Base-by-base conservation (phyloP, 345 rosid genomes). In the Alliaria petiolata region DNA sequence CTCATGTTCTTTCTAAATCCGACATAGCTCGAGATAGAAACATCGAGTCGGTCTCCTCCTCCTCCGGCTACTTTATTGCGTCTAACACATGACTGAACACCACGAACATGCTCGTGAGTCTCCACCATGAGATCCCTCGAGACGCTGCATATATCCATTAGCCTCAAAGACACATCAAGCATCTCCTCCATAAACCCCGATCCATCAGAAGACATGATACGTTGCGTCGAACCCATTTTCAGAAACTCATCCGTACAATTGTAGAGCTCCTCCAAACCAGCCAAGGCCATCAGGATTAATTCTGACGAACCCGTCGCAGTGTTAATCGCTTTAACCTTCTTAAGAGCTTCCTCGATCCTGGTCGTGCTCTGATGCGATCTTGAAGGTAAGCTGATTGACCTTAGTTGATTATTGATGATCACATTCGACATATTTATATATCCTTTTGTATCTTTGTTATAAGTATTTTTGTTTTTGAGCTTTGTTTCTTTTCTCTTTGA, bases 371-470 rank as follows among this genome's bases (percentile, higher is more conserved):
- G 95, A 80, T 92, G 92, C 51, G 90, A 80, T 46, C 91, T 87
- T 50, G 92, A 75, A 54, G 96, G 90, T 64, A 89, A 79, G 73
- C 96, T 91, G 20, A 84, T 76, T n/a, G 93, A 89, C 81, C 93
- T 70, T 22, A 77, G 60, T 31, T 81, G 82, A 60, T 67, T 80
- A 17, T 71, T 82, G 25, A 59, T 50, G 4, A 81, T 84, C 86
- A 84, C 77, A 56, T 55, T 62, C 35, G 76, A 31, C 62, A 71
- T 47, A 35, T 45, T 63, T 45, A 20, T 56, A 20, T 68, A 26
- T 35, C 55, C 30, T 45, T 68, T 40, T 47, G 14, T 14, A 34
- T 45, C 9, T 35, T 20, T 10, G 11, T 3, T 47, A 67, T 43
- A 63, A 64, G 39, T 25, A 34, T 72, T 79, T 17, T 61, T n/a